Evolutionary conservation across 345 rosid genomes (phyloP).

Genomic region (Aquilaria yunnanensis): DNA sequence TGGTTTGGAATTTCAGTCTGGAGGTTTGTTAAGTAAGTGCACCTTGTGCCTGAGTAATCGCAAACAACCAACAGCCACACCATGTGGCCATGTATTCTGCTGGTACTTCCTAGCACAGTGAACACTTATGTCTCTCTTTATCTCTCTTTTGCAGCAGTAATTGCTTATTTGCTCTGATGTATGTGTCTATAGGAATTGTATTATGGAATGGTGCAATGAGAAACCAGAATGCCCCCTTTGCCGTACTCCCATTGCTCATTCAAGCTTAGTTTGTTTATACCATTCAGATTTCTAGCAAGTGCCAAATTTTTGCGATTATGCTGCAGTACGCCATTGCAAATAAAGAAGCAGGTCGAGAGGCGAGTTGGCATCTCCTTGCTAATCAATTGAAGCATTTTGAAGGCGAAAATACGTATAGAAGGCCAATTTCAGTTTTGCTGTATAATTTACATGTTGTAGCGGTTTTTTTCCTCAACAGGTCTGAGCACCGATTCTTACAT

Average conservation of each 20-base stretch:
- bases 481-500: no score
- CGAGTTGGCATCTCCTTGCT: no score
- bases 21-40: slow-evolving; percentile 54
- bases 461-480: no score
- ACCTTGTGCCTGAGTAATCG: slow-evolving; percentile 84
- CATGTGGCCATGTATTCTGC: slow-evolving; percentile 94
- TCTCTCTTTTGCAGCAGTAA: neutral
- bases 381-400: no score
- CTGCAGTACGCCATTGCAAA: no score
- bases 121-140: neutral
- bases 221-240: slow-evolving; percentile 96
- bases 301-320: neutral
- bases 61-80: slow-evolving; percentile 82
- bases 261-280: slow-evolving; percentile 75
- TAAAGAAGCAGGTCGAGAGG: no score
- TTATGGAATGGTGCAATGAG: slow-evolving; percentile 98
- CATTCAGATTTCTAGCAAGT: slow-evolving; percentile 70
- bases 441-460: no score
- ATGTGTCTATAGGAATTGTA: slow-evolving; percentile 62
- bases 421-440: no score
- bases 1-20: slow-evolving; percentile 14
- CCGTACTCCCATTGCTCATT: slow-evolving; percentile 79
- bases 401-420: no score
- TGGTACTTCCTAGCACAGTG: slow-evolving; percentile 32
- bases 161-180: neutral